Conservation (phyloP, 225 moss, liverwort and hornwort genomes). For the Antitrichia curtipendula region DNA sequence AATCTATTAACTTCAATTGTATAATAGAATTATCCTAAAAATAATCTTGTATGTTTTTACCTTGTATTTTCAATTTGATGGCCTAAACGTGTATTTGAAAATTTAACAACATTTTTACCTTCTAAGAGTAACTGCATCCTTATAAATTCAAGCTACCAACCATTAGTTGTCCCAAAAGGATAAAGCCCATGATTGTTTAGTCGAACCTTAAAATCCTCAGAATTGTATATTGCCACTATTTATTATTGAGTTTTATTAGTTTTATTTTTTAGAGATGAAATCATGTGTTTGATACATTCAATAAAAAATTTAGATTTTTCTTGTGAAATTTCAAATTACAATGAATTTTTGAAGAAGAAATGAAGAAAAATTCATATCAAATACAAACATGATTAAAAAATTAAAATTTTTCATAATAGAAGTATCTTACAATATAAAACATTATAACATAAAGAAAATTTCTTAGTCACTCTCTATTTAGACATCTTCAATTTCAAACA, state of each 20-base stretch:
- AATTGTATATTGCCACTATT: not conserved
- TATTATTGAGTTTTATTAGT: not conserved
- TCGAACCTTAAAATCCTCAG: not conserved
- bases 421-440: not conserved
- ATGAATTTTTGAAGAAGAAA: not conserved
- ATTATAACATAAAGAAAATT: not conserved
- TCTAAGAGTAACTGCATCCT: fast-evolving
- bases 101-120: not conserved
- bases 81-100: not conserved
- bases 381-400: no score
- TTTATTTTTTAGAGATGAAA: not conserved
- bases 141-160: fast-evolving
- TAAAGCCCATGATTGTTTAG: not conserved
- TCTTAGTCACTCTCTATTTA: not conserved
- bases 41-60: not conserved
- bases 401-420: fast-evolving
- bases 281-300: not conserved
- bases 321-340: not conserved
- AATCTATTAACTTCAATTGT: not conserved
- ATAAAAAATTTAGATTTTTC: not conserved
- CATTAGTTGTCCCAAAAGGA: not conserved
- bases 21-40: not conserved
- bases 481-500: not conserved
- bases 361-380: not conserved
- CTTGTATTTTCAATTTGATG: not conserved